Base-by-base conservation (phyloP, 2,329 filamentous ascomycete genomes). In the Arthrobotrys sphaeroides region DNA sequence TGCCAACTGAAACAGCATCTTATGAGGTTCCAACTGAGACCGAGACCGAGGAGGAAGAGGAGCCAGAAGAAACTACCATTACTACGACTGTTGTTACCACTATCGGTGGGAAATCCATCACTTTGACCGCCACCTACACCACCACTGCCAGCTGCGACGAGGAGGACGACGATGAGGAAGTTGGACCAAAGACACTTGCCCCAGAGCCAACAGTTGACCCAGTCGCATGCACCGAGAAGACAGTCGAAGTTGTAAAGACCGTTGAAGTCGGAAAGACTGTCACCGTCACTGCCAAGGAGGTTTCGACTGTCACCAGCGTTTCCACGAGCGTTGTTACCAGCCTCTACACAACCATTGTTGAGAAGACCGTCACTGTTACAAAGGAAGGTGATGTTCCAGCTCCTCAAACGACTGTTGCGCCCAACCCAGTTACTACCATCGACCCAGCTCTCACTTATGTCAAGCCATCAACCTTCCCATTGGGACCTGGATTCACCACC, bases 301-400 rank as follows among this genome's bases (percentile, higher is more conserved):
- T 53, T 33, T 53, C 47, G 6, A 77, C 69, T n/a, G 62, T 69
- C n/a, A 62, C 77, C 18, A 53, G 22, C 20, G 28, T 55, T 12
- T 62, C 62, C 22, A 26, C 36, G 5, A 43, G 51, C 12, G 26
- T 49, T n/a, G 18, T 51, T 10, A 74, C 70, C 13, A 24, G 51
- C 64, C 66, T 60, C 4, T 47, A 61, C 53, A 73, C 69, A 12
- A 33, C 62, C 16, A 57, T 66, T 22, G 26, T 74, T 16, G 70
- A 74, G 55, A 74, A 74, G 70, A 69, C 55, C 10, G 64, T 74
- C 24, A 69, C 62, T 12, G 61, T 75, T 65, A 83, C 64, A 12
- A 7, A 12, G 16, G 51, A 31, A 38, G 51, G 51, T 36, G 24
- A 55, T 24, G 51, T 38, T n/a, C 51, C 51, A 55, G 31, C 51